These are phyloP conservation scores for Phytophthora parvispora DNA, from an alignment of 352 stramenopile species.

Conservation along the genomic window DNA sequence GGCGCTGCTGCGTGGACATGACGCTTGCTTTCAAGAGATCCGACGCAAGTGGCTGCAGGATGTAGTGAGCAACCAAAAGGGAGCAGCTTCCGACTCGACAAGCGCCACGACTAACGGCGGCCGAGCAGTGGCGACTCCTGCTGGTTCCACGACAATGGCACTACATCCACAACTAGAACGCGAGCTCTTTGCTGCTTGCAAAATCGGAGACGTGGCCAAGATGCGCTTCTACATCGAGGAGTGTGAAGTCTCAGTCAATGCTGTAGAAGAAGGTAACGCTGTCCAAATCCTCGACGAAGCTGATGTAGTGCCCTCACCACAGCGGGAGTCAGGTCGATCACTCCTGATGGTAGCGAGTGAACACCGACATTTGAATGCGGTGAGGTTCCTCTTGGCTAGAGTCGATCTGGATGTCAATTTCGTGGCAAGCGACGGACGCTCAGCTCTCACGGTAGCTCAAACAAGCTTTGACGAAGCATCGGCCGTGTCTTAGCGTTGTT, in stretches of 20 bases:
- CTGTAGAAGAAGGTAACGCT: constrained; percentile 17
- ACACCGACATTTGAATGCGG: constrained; percentile 7
- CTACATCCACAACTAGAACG: constrained; percentile 52
- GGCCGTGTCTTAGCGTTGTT: constrained; percentile 4
- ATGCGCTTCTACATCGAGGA: constrained; percentile 52
- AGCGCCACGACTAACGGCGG: constrained; percentile 1
- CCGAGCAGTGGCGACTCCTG: constrained; percentile 1
- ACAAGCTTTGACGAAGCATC: constrained; percentile 4
- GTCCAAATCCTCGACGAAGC: not conserved
- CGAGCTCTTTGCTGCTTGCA: constrained; percentile 33
- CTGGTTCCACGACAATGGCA: constrained; percentile 8
- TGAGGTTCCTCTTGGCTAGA: constrained; percentile 37
- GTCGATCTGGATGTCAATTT: constrained; percentile 30
- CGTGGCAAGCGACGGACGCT: constrained; percentile 14
- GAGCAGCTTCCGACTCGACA: constrained; percentile 4
- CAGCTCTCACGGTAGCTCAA: constrained; percentile 23
- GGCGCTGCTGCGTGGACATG: constrained; percentile 57
- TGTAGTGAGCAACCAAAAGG: constrained; percentile 24
- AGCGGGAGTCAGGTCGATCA: constrained; percentile 7
- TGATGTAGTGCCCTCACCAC: not conserved
- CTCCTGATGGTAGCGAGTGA: constrained; percentile 47
- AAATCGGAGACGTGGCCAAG: constrained; percentile 28
- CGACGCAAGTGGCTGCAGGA: constrained; percentile 67
- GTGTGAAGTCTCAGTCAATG: constrained; percentile 47
- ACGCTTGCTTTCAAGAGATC: constrained; percentile 75